Conservation (phyloP, 495 filamentous ascomycete species). For the Xylaria palmicola region DNA sequence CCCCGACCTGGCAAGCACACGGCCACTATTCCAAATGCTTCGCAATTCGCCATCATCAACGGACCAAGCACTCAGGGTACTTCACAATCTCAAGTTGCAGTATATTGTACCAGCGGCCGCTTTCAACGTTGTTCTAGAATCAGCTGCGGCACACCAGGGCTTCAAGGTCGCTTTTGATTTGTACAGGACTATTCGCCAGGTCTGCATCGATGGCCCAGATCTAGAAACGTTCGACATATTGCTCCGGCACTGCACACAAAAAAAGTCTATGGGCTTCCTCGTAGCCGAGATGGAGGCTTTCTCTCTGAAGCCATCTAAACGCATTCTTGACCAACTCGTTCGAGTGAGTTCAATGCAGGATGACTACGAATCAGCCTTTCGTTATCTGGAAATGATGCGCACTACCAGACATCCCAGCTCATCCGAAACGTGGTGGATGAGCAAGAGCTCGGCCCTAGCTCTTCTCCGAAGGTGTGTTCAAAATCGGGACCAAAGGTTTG, state of each 20-base stretch:
- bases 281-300: slow-evolving; percentile 71
- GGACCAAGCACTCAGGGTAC: slow-evolving; percentile 49
- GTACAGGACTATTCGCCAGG: slow-evolving; percentile 67
- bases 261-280: slow-evolving; percentile 64
- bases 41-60: slow-evolving; percentile 27
- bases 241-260: slow-evolving; percentile 59
- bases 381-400: slow-evolving; percentile 57
- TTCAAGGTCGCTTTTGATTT: slow-evolving; percentile 59
- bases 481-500: slow-evolving; percentile 44
- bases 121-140: slow-evolving; percentile 63
- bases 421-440: slow-evolving; percentile 37
- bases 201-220: slow-evolving; percentile 59
- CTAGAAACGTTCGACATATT: slow-evolving; percentile 66
- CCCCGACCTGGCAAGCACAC: slow-evolving; percentile 54
- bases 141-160: slow-evolving; percentile 38
- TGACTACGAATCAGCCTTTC: slow-evolving; percentile 57
- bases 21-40: slow-evolving; percentile 51
- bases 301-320: slow-evolving; percentile 54
- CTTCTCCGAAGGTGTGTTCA: slow-evolving; percentile 45
- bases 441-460: slow-evolving; percentile 30
- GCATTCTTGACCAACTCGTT: slow-evolving; percentile 70
- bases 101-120: slow-evolving; percentile 54
- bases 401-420: slow-evolving; percentile 12
- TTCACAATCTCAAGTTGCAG: slow-evolving; percentile 50
- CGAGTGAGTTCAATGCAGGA: slow-evolving; percentile 58